Evolutionary conservation across 306 rosid species (phyloP), one percentile per base, ranked within the genome.

Genomic region (Corylus heterophylla): DNA sequence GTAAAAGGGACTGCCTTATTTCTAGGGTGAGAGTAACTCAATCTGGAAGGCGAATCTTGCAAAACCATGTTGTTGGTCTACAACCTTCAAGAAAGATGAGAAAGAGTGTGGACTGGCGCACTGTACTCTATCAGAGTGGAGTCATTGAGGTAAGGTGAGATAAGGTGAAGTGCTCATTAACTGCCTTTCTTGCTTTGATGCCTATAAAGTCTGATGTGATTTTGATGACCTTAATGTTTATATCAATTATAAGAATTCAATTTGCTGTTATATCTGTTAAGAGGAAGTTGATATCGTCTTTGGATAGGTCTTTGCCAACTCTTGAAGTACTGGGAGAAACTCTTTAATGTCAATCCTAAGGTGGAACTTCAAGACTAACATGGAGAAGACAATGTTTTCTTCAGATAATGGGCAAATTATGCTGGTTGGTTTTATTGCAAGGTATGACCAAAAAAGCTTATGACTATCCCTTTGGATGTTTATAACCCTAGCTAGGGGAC

Each of bases 1-100:
- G 71, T 79, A 83, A 68, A 58, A 81, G 74, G 78, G 85, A 52
- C 74, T 48, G 58, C 58, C 66, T 70, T 79, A 64, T 75, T 31
- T 79, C 68, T 82, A 90, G 97, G 98, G 91, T 78, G 85, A 87
- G 61, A 61, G 69, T 76, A 80, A 86, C 80, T 87, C 82, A 81
- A 67, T 85, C 71, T 84, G 37, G 74, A 89, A 87, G 81, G 93
- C 89, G 81, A 72, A 78, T 78, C 94, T 94, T 81, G 80, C 54
- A 73, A 85, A 91, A 13, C 88, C 66, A 69, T 94, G 94, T 80
- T 85, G 91, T 85, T 94, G 97, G 98, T 89, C 97, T 59, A 76
- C 91, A 62, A 84, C 74, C 62, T 81, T 92, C 18, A 87, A 83
- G 87, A 90, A 89, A 89, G 84, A 87, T 66, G 92, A 86, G 79